Conservation (phyloP, 768 basidiomycete species). For the Hypsizygus marmoreus region DNA sequence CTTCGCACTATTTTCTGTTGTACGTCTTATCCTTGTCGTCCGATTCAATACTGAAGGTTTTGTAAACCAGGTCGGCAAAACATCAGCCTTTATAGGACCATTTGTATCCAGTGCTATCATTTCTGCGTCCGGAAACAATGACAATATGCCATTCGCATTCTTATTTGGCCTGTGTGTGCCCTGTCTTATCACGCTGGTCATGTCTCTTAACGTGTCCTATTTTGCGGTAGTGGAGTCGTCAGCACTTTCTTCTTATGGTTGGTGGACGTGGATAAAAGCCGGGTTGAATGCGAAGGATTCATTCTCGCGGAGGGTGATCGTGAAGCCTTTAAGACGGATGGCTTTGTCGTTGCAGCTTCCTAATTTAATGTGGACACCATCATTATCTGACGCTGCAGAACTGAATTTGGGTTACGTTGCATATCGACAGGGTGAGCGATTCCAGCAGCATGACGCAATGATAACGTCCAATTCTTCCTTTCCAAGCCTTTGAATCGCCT, state of each 20-base stretch:
- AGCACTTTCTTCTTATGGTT: constrained; percentile 63
- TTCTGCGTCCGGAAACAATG: constrained; percentile 63
- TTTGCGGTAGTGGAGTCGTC: constrained; percentile 41
- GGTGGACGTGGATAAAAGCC: constrained; percentile 67
- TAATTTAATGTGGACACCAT: too few species aligned
- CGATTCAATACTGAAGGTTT: not conserved
- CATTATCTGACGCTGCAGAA: too few species aligned
- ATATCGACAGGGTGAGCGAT: too few species aligned
- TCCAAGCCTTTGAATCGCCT: too few species aligned
- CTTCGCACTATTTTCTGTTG: constrained; percentile 75
- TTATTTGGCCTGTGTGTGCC: constrained; percentile 62
- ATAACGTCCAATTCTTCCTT: too few species aligned
- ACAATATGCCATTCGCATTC: constrained; percentile 78
- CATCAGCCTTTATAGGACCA: constrained; percentile 76
- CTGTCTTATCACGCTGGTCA: constrained; percentile 2
- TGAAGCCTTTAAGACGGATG: constrained; percentile 7
- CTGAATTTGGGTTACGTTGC: too few species aligned
- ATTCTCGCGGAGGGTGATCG: constrained; percentile 26
- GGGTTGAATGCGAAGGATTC: constrained; percentile 63
- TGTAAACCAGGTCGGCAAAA: constrained; percentile 59
- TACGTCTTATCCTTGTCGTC: constrained; percentile 25
- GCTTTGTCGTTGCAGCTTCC: not conserved
- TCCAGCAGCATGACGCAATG: too few species aligned
- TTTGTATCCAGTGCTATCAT: constrained; percentile 78
- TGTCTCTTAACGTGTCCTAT: not conserved